Evolutionary conservation across 2,329 filamentous ascomycete genomes (phyloP).

Genomic region (Cladosporium sp.): DNA sequence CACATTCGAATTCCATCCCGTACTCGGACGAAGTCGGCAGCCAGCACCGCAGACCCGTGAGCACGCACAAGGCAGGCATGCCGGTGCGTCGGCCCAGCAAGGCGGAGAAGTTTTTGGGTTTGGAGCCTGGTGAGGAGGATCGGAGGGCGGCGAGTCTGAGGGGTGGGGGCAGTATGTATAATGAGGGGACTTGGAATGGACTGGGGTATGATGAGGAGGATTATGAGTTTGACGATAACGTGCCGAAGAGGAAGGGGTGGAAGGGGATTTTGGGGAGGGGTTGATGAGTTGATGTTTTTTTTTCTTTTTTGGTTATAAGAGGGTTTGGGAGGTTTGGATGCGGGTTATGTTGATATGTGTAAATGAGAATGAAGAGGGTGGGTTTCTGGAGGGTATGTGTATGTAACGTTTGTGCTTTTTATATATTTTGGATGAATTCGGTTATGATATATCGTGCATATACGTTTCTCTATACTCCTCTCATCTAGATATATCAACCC

Average conservation of each 20-base stretch:
- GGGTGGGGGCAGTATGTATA: slow-evolving; percentile 8
- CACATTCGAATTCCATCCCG: no score
- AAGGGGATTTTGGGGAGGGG: slow-evolving; percentile 17
- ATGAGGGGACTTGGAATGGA: slow-evolving; percentile 15
- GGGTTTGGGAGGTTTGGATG: no score
- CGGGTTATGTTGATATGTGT: no score
- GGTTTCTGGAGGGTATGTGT: no score
- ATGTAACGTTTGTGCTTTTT: no score
- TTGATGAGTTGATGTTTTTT: no score
- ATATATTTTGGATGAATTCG: no score
- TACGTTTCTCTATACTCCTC: no score
- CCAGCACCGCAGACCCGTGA: slow-evolving; percentile 24
- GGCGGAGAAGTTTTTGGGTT: slow-evolving; percentile 31
- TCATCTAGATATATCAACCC: no score
- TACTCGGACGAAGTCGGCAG: slow-evolving; percentile 25
- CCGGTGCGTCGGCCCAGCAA: slow-evolving; percentile 26
- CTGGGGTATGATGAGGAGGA: slow-evolving; percentile 25
- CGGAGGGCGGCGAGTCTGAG: slow-evolving; percentile 15
- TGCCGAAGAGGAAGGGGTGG: slow-evolving; percentile 23
- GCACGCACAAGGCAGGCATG: slow-evolving; percentile 3
- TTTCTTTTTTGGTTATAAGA: no score
- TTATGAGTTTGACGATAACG: slow-evolving; percentile 1
- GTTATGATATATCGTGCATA: no score
- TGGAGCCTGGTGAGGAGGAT: slow-evolving; percentile 17
- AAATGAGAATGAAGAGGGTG: no score